Percentiles rank a stretch among this genome's conserved stretches.
These are phyloP conservation scores for Suhomyces wounanorum DNA, from an alignment of 1,139 yeast genomes.

Conservation along the genomic window DNA sequence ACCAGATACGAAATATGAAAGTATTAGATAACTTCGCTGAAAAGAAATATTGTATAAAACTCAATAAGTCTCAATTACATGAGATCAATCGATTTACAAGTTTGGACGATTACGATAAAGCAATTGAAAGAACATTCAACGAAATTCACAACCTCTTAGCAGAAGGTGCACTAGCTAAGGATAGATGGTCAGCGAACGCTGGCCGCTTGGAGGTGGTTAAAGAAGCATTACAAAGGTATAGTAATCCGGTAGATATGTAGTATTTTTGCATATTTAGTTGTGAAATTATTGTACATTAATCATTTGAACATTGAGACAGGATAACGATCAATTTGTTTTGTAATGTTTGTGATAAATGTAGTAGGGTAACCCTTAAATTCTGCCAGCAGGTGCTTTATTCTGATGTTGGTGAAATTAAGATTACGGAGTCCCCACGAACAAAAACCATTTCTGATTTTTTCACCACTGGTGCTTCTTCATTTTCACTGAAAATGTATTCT, in stretches of 20 bases:
- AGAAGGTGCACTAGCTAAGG: conserved; percentile 35
- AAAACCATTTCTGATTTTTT: conserved; percentile 87
- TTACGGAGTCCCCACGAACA: conserved; percentile 94
- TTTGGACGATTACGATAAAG: conserved; percentile 36
- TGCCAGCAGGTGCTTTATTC: conserved; percentile 14
- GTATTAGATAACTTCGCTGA: conserved; percentile 27
- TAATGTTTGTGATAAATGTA: not conserved
- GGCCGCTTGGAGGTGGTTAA: conserved; percentile 31
- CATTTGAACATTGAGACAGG: not conserved
- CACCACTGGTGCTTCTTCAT: conserved; percentile 43
- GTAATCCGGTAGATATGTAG: conserved; percentile 11
- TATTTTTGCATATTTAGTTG: not conserved
- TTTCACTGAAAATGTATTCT: conserved; percentile 71
- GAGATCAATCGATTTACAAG: conserved; percentile 6
- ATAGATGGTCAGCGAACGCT: conserved; percentile 41
- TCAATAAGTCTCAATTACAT: conserved; percentile 12
- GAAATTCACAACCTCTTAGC: conserved; percentile 32
- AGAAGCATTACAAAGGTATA: conserved; percentile 19
- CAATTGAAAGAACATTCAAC: conserved; percentile 28
- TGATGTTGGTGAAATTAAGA: conserved; percentile 60
- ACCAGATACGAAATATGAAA: conserved; percentile 27
- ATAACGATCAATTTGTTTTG: not conserved
- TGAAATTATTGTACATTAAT: conserved; percentile 8
- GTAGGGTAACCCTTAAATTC: no score
- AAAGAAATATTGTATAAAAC: conserved; percentile 22